Conservation (phyloP, 2,329 filamentous ascomycete species). For the Verticillium alfalfae region DNA sequence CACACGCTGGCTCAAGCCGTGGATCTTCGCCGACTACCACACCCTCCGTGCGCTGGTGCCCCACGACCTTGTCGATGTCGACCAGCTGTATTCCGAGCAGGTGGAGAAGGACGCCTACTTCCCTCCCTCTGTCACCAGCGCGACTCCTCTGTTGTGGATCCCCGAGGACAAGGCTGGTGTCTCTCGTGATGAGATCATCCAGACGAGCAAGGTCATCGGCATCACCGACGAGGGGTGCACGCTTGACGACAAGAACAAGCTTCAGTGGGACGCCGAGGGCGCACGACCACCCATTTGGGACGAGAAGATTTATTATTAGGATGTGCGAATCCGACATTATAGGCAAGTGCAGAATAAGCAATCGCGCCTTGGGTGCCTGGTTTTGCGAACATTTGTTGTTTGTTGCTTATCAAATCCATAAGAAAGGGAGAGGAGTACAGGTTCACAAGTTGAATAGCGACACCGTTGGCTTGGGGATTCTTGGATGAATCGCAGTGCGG, state of each 20-base stretch:
- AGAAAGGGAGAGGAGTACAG: background rate
- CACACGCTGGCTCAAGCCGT: constrained; percentile 69
- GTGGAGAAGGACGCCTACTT: constrained; percentile 65
- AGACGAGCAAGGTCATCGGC: constrained; percentile 65
- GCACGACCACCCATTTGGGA: constrained; percentile 37
- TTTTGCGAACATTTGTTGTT: background rate
- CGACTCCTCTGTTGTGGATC: constrained; percentile 75
- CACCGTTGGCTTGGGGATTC: background rate
- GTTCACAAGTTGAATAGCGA: background rate
- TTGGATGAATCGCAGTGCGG: background rate
- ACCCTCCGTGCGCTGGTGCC: constrained; percentile 67
- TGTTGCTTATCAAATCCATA: background rate
- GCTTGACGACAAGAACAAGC: constrained; percentile 58
- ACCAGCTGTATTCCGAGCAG: constrained; percentile 55
- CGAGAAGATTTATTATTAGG: constrained; percentile 38
- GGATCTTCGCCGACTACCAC: constrained; percentile 68
- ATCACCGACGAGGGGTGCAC: constrained; percentile 76
- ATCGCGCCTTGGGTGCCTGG: background rate
- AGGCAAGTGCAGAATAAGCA: background rate
- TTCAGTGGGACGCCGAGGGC: constrained; percentile 33
- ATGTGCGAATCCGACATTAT: background rate
- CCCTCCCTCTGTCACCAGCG: constrained; percentile 61
- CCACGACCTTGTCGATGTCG: constrained; percentile 35
- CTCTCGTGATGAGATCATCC: constrained; percentile 69
- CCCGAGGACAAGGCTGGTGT: constrained; percentile 70